Conservation (phyloP, 2,329 filamentous ascomycete species). For the Diaporthe eres region DNA sequence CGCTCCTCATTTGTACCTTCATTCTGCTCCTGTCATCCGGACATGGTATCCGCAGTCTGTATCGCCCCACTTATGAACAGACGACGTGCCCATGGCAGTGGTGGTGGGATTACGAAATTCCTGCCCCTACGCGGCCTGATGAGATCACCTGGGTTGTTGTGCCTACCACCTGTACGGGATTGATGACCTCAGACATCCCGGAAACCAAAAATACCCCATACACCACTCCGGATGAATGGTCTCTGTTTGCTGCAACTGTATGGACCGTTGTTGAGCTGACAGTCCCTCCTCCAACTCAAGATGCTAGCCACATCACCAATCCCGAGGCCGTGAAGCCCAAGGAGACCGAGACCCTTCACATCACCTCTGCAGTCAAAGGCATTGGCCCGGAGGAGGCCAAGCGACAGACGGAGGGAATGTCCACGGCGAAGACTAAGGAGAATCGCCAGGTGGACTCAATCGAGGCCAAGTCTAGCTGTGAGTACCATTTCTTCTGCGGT, state of each 20-base stretch:
- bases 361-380: neutral
- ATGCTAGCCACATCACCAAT: neutral
- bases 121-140: neutral
- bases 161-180: neutral
- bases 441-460: neutral
- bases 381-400: neutral
- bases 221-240: neutral
- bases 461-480: neutral
- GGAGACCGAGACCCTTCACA: neutral
- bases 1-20: neutral
- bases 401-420: neutral
- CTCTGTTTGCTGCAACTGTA: neutral
- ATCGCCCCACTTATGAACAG: neutral
- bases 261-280: conserved; percentile 19
- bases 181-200: neutral
- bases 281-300: neutral
- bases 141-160: neutral
- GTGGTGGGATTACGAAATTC: neutral
- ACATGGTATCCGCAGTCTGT: neutral
- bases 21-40: neutral
- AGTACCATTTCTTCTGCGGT: neutral
- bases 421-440: neutral
- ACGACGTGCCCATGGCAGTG: neutral
- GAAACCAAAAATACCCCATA: neutral
- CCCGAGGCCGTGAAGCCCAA: neutral